Evolutionary conservation across 345 rosid species (phyloP), one percentile per base, ranked within the genome.

Genomic region (Lepidium didymum): DNA sequence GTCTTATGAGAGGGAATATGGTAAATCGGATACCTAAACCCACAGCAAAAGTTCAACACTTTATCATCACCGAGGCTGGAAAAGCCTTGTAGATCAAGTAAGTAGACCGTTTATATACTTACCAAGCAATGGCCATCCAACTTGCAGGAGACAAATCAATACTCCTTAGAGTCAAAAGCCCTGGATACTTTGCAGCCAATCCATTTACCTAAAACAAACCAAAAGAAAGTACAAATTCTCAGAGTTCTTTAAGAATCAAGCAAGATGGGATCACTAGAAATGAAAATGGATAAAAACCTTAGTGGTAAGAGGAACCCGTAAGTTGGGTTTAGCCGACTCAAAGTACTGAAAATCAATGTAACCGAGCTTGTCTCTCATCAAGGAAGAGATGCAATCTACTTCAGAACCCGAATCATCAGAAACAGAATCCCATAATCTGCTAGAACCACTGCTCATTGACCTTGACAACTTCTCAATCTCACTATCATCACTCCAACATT

Each of bases 41-140:
- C 25, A 0, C 25, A 40, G 6, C 41, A 51, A 67, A 31, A 43
- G 42, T 46, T 5, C 6, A 61, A 59, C 33, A 58, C 10, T 41
- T 23, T 35, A 43, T 23, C 41, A 67, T 33, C 41, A 16, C 33
- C 3, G 33, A 19, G 27, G 31, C 31, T 5, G 0, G 33, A 63
- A 64, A 36, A 62, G 15, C 23, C 40, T 21, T 35, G 33, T 13
- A 54, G 14, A 41, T 40, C 40, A 56, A 31, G 29, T 21, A 64
- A 16, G 41, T 3, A 27, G 29, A 43, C 13, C 16, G 3, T 62
- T 13, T 21, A n/a, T 36, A 49, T 11, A 19, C 78, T 78, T 76
- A 89, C 97, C 97, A 91, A 42, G 97, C 89, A 63, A 91, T 87
- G n/a, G 93, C 82, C 88, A 91, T 85, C 97, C 97, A 91, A 77